A percentile compares a stretch with the other conserved stretches of the same genome.
Evolutionary conservation across 495 filamentous ascomycete species (phyloP).

Genomic region (Hypoxylon perforatum): DNA sequence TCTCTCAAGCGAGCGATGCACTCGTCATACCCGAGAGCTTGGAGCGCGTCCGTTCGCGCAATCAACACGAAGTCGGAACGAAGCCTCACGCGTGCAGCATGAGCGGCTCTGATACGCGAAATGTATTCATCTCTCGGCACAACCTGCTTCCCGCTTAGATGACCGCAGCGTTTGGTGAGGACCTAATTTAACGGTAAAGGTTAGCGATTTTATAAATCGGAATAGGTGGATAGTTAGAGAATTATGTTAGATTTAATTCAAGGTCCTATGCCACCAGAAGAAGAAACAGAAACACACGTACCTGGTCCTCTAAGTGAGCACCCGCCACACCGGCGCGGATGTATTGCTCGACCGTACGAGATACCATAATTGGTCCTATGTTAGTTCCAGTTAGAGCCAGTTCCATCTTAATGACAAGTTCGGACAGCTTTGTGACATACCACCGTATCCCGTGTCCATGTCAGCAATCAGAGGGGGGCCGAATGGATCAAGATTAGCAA

Average conservation of each 20-base stretch:
- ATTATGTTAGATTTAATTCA: background rate
- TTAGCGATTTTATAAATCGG: too few species aligned
- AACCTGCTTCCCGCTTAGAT: conserved; percentile 69
- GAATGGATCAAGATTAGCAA: conserved; percentile 69
- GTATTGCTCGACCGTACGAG: conserved; percentile 70
- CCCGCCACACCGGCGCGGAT: conserved; percentile 72
- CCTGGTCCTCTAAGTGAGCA: conserved; percentile 78
- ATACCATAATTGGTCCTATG: conserved; percentile 67
- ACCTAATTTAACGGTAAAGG: conserved; percentile 10
- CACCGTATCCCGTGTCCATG: conserved; percentile 71
- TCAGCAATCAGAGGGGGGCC: conserved; percentile 72
- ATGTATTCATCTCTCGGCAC: conserved; percentile 66
- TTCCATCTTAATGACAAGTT: background rate
- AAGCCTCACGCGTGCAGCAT: conserved; percentile 51
- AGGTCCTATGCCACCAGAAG: background rate
- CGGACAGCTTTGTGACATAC: conserved; percentile 38
- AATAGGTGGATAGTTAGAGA: background rate
- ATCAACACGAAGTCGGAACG: conserved; percentile 71
- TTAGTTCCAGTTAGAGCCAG: background rate
- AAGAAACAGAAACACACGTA: conserved; percentile 38
- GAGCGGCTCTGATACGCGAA: conserved; percentile 66
- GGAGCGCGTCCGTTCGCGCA: conserved; percentile 71
- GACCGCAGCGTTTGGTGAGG: conserved; percentile 71
- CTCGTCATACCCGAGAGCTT: conserved; percentile 69
- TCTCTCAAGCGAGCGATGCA: conserved; percentile 46